Conservation (phyloP, 805 yeast genomes). For the Barnettozyma populi region DNA sequence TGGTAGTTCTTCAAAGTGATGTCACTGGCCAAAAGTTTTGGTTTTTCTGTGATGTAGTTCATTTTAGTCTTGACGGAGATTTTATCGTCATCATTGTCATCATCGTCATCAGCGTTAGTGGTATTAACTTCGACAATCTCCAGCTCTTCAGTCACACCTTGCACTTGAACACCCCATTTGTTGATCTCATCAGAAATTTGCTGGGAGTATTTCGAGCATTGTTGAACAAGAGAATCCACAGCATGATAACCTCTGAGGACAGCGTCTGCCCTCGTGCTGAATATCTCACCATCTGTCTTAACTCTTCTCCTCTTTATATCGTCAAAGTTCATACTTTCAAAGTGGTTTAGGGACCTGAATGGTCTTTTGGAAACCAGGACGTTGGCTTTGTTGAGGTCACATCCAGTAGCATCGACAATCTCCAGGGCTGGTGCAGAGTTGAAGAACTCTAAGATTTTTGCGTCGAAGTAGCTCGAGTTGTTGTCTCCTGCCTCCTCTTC, state of each 20-base stretch:
- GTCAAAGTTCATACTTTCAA: constrained; percentile 52
- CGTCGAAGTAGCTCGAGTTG: constrained; percentile 43
- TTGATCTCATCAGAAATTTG: constrained; percentile 65
- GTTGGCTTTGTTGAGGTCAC: constrained; percentile 61
- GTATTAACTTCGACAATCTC: constrained; percentile 51
- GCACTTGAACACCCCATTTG: constrained; percentile 83
- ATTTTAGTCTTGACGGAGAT: constrained; percentile 19
- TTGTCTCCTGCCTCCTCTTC: constrained; percentile 29
- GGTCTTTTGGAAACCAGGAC: constrained; percentile 67
- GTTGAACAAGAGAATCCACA: constrained; percentile 83
- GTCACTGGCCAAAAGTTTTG: constrained; percentile 56
- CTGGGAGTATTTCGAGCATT: constrained; percentile 75
- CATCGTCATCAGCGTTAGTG: constrained; percentile 25
- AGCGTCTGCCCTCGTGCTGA: constrained; percentile 62
- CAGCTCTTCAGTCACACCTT: constrained; percentile 58
- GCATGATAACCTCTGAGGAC: constrained; percentile 88
- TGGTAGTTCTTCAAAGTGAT: constrained; percentile 81
- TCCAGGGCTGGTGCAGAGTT: constrained; percentile 74
- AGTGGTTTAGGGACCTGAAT: constrained; percentile 49
- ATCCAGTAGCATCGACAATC: constrained; percentile 72
- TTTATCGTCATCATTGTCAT: constrained; percentile 27
- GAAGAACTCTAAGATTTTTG: constrained; percentile 66
- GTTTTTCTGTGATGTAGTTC: constrained; percentile 63
- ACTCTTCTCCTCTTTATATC: constrained; percentile 31
- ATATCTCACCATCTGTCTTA: constrained; percentile 64